Base-by-base conservation (phyloP, 2,329 filamentous ascomycete genomes). In the Aspergillus candidus region DNA sequence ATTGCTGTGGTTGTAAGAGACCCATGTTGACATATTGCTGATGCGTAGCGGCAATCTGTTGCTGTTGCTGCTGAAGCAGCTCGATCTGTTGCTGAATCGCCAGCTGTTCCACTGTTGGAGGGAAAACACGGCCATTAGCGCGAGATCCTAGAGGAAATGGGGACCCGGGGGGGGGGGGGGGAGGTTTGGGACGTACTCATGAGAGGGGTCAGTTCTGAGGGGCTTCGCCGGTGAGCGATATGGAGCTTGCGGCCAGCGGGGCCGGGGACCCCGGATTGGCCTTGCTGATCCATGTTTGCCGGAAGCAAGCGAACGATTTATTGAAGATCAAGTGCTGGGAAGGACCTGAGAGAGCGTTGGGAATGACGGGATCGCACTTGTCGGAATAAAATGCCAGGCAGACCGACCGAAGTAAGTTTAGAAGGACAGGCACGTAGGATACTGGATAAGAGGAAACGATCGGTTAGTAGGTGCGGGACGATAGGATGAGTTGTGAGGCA, bases 21-120 rank as follows among this genome's bases (percentile, higher is more conserved):
- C 88, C 88, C 86, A 96, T 90, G 69, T 93, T 95, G 61, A 95
- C 85, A 75, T 95, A 96, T 72, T 97, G 91, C 72, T 96, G 90
- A 63, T 96, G 89, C 53, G 88, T 93, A 58, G 88, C 88, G 71
- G 94, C 88, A 63, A 97, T 94, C 67, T 96, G 90, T 70, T 97
- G 90, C 68, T 97, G 93, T 69, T 97, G 93, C 68, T 95, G 89
- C 74, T 97, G 91, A 62, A 97, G 78, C 65, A 94, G 79, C 72
- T 97, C 91, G 63, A 97, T 96, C 72, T 97, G 91, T 75, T 96
- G 91, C 73, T 95, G 90, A 66, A 97, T 90, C 65, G 88, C 88
- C 65, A 95, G 81, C 79, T 96, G 90, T 76, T 96, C 91, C 87
- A 96, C 90, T 94, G 59, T 31, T 36, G 22, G 2, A 27, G 8